Percentiles rank a stretch among this genome's conserved stretches.
Conservation (phyloP, 345 rosid genomes). For the Conringia planisiliqua region DNA sequence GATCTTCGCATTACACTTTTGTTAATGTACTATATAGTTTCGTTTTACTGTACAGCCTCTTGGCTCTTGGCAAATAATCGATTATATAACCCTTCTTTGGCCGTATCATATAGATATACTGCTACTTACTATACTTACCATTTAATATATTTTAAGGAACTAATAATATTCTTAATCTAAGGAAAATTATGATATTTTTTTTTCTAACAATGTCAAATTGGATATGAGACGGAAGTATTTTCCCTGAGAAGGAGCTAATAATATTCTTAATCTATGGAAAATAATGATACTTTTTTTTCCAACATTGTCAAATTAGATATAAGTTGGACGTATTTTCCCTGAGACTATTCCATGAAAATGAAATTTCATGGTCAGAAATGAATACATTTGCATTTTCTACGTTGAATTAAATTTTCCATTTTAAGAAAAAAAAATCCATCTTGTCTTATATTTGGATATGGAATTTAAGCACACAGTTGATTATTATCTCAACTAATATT, state of each 20-base stretch:
- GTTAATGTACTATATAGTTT: neutral
- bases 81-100: neutral
- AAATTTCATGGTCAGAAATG: conserved; percentile 1
- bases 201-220: neutral
- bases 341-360: conserved; percentile 11
- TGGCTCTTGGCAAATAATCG: neutral
- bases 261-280: neutral
- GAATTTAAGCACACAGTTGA: neutral
- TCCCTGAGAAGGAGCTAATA: neutral
- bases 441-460: neutral
- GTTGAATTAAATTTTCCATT: neutral
- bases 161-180: neutral
- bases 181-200: neutral
- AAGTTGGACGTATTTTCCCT: neutral
- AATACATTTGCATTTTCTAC: neutral
- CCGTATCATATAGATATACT: neutral
- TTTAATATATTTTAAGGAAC: neutral
- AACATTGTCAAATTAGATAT: neutral
- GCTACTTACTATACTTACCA: neutral
- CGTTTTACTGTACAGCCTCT: neutral
- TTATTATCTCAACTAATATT: neutral
- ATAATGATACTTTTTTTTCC: neutral
- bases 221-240: neutral
- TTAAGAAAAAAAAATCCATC: neutral
- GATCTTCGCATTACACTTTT: neutral